Evolutionary conservation across 148 eudicot species (phyloP), one percentile per base, ranked within the genome.

Genomic region (Fagopyrum tataricum): DNA sequence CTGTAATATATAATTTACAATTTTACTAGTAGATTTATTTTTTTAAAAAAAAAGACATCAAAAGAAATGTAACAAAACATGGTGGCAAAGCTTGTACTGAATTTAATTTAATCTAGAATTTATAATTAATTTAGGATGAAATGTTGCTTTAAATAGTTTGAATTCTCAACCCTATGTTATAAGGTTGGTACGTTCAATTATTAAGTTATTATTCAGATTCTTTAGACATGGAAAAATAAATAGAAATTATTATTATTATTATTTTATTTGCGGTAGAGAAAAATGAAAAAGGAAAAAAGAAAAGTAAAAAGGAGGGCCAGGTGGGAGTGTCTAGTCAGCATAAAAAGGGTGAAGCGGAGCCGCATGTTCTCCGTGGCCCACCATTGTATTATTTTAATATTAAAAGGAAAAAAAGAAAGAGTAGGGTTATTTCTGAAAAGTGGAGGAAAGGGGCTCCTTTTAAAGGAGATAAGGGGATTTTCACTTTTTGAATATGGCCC

Each of bases 321-420:
- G 69, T 64, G 69, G 44, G 44, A 15, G 69, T 64, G 69, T 64
- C 69, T 31, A 64, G 69, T 64, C 69, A 64, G 69, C 69, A 64
- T 39, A 64, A 64, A 46, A 64, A 43, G 44, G 43, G 1, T 64
- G 69, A 64, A 64, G 69, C 69, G 43, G 42, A 64, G 69, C 69
- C 69, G 69, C 69, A 64, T 31, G 69, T 64, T 39, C 40, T 64
- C 9, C 15, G 6, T 64, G 69, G 69, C 69, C 69, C 42, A 64
- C 68, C 68, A 6, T 15, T 31, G 37, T 31, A 31, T 31, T 31
- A 31, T 31, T 31, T 31, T 31, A 31, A 31, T 31, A 31, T 31
- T 31, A 7, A 44, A 44, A 44, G 7, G 12, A 44, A 44, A 44
- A 31, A 31, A 31, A 44, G 12, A 4, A 31, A 62, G 39, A 37